These are phyloP conservation scores for Prototheca wickerhamii DNA, from an alignment of 163 green algal species.

Conservation along the genomic window DNA sequence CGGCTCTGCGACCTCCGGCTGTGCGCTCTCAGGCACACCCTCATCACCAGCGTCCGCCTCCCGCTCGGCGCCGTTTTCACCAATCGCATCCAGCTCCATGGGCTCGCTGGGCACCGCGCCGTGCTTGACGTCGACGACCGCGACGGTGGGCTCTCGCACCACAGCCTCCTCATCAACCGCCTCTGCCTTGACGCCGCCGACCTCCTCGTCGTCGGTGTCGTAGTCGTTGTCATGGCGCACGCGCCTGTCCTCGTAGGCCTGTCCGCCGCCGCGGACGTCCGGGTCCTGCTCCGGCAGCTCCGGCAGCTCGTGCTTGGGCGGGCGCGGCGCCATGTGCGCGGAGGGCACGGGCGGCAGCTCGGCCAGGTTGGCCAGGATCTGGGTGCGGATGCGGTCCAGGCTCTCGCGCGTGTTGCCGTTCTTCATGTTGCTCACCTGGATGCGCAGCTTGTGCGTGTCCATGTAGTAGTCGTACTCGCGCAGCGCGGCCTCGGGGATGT, in stretches of 20 bases:
- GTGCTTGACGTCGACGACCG: too few relatives aligned
- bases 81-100: too few relatives aligned
- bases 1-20: too few relatives aligned
- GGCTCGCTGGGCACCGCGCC: too few relatives aligned
- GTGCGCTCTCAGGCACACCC: too few relatives aligned
- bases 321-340: constrained; percentile 29
- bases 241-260: constrained; percentile 45
- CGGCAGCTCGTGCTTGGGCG: constrained; percentile 12
- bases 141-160: too few relatives aligned
- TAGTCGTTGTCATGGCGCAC: constrained; percentile 38
- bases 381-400: constrained; percentile 57
- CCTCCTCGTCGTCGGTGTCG: not conserved
- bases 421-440: constrained; percentile 80
- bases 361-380: constrained; percentile 60
- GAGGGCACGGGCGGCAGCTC: constrained; percentile 52
- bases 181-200: too few relatives aligned
- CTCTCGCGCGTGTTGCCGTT: constrained; percentile 66
- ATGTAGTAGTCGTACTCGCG: constrained; percentile 81
- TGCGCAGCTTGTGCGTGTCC: constrained; percentile 80
- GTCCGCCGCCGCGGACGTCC: constrained; percentile 40
- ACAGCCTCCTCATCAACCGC: too few relatives aligned
- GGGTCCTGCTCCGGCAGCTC: constrained; percentile 30
- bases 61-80: too few relatives aligned
- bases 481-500: constrained; percentile 48
- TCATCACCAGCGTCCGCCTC: too few relatives aligned